Percentiles rank a stretch among this genome's conserved stretches.
Evolutionary conservation across 1,284 basidiomycete species (phyloP).

Genomic region (Puccinia novopanici): DNA sequence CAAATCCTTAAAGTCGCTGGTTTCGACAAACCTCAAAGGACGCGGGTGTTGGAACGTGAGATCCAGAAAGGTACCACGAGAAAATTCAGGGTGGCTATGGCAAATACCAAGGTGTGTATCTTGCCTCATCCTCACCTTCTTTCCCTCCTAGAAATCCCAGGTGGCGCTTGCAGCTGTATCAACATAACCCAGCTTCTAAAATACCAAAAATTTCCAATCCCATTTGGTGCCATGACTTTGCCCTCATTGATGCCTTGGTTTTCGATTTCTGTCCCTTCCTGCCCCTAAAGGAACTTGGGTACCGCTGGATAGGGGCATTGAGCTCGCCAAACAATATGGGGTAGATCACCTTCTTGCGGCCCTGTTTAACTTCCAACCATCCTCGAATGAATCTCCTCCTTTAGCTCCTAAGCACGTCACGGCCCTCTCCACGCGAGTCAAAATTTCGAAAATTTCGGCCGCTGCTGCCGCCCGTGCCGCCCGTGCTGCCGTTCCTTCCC

Average conservation of each 20-base stretch:
- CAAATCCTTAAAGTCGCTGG: conserved; percentile 99
- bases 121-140: not conserved
- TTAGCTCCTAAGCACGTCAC: conserved; percentile 94
- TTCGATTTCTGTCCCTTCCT: not conserved
- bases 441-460: conserved; percentile 61
- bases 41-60: conserved; percentile 93
- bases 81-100: conserved; percentile 99
- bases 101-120: conserved; percentile 87
- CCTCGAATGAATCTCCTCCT: conserved; percentile 82
- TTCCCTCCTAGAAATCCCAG: not conserved
- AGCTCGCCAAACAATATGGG: conserved; percentile 87
- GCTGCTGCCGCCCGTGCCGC: conserved; percentile 19
- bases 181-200: not conserved
- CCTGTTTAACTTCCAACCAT: conserved; percentile 90
- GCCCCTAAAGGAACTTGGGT: conserved; percentile 86
- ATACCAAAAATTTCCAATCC: not conserved
- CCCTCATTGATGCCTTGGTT: conserved; percentile 10
- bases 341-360: conserved; percentile 85
- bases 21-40: conserved; percentile 98
- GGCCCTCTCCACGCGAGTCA: conserved; percentile 65
- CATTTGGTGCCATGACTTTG: not conserved
- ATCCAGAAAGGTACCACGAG: conserved; percentile 99
- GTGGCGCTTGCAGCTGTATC: not conserved
- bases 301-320: conserved; percentile 84
- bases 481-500: conserved; percentile 42